These are phyloP conservation scores for Botrytis aclada DNA, from an alignment of 2,329 filamentous ascomycete genomes.

Conservation along the genomic window DNA sequence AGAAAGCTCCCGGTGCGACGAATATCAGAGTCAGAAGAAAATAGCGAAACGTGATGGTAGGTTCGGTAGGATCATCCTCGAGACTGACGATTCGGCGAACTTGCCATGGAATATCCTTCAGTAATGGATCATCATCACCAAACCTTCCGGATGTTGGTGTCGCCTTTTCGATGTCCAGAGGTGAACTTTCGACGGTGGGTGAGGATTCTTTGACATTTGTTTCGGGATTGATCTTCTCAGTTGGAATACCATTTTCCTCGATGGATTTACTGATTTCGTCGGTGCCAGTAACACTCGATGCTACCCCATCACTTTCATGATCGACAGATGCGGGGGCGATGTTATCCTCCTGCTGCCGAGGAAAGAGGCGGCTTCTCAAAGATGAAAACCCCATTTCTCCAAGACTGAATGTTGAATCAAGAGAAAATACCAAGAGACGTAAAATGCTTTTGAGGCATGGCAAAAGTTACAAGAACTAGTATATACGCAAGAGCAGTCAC, in stretches of 20 bases:
- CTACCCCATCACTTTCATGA: neutral
- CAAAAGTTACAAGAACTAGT: neutral
- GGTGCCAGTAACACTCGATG: slow-evolving; percentile 12
- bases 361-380: slow-evolving; percentile 8
- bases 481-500: neutral
- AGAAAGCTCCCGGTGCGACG: slow-evolving; percentile 54
- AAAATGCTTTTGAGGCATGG: neutral
- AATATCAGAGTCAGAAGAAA: slow-evolving; percentile 54
- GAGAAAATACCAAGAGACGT: neutral
- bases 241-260: slow-evolving; percentile 2
- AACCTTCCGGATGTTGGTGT: neutral
- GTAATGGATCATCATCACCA: slow-evolving; percentile 48
- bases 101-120: slow-evolving; percentile 52
- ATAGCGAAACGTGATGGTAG: slow-evolving; percentile 59
- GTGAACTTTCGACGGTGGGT: slow-evolving; percentile 42
- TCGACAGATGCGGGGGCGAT: neutral
- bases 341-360: neutral
- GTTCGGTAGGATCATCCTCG: slow-evolving; percentile 53
- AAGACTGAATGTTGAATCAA: neutral
- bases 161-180: slow-evolving; percentile 18
- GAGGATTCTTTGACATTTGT: neutral
- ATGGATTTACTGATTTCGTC: slow-evolving; percentile 9
- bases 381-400: slow-evolving; percentile 6
- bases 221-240: neutral
- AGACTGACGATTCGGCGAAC: slow-evolving; percentile 57